Evolutionary conservation across 805 yeast species (phyloP).

Genomic region (Pichia exigua): DNA sequence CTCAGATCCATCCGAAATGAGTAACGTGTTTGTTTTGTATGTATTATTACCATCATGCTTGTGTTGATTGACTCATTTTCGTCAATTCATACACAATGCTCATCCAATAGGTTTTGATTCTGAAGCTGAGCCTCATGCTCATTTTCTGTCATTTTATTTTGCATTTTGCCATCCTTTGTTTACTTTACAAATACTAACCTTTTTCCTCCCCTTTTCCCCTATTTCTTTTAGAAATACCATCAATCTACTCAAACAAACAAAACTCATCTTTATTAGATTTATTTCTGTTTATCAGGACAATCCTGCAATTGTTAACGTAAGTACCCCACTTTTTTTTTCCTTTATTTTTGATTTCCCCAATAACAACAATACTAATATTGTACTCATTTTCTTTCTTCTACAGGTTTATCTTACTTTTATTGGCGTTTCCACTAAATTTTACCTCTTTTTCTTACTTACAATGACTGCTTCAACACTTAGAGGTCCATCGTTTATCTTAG

Average conservation of each 20-base stretch:
- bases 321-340: neutral
- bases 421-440: neutral
- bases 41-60: neutral
- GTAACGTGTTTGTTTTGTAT: neutral
- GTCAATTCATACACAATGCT: neutral
- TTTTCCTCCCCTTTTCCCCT: neutral
- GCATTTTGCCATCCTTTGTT: neutral
- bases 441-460: neutral
- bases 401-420: slow-evolving; percentile 4
- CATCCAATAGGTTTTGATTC: neutral
- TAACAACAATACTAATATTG: neutral
- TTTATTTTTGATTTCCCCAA: too few species aligned
- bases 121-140: neutral
- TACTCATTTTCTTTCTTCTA: neutral
- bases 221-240: neutral
- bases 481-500: slow-evolving; percentile 14
- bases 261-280: neutral
- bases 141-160: neutral
- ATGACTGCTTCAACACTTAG: neutral
- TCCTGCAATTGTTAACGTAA: slow-evolving; percentile 1
- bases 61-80: neutral
- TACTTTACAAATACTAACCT: neutral
- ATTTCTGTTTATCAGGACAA: neutral
- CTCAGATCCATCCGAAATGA: neutral
- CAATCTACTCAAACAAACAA: neutral